Evolutionary conservation across 495 filamentous ascomycete species (phyloP).

Genomic region (Chaetomidium leptoderma): DNA sequence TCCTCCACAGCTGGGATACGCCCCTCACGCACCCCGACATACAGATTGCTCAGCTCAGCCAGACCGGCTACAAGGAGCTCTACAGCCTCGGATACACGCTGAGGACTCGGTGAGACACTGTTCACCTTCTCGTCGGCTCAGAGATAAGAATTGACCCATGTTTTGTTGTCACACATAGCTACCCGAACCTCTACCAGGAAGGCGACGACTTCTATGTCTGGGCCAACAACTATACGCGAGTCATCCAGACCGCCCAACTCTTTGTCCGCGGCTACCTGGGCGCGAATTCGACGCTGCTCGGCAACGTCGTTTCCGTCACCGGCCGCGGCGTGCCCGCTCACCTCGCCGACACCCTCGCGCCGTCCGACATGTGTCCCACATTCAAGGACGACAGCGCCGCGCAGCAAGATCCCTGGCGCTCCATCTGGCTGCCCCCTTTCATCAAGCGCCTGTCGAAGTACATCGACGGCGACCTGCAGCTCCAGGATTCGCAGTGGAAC

Average conservation of each 20-base stretch:
- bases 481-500: conserved; percentile 46
- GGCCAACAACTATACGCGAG: conserved; percentile 54
- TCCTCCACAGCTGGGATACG: conserved; percentile 51
- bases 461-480: conserved; percentile 47
- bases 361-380: conserved; percentile 53
- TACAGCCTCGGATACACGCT: conserved; percentile 39
- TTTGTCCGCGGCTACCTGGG: conserved; percentile 54
- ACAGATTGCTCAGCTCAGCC: conserved; percentile 49
- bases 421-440: conserved; percentile 50
- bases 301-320: conserved; percentile 50
- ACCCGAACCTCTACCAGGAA: conserved; percentile 53
- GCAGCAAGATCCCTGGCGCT: conserved; percentile 36
- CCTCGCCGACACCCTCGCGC: conserved; percentile 51
- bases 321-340: conserved; percentile 37
- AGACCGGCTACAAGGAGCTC: conserved; percentile 54
- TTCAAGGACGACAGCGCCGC: conserved; percentile 45
- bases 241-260: conserved; percentile 50
- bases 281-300: conserved; percentile 41
- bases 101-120: conserved; percentile 21
- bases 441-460: conserved; percentile 46
- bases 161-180: conserved; percentile 15
- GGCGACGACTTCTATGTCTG: conserved; percentile 52
- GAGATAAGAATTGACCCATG: not conserved
- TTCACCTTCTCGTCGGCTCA: not conserved
- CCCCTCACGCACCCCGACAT: conserved; percentile 44